A percentile compares a stretch with the other conserved stretches of the same genome.
Conservation (phyloP, 169 alveolate species). For the Plasmodium inui region DNA sequence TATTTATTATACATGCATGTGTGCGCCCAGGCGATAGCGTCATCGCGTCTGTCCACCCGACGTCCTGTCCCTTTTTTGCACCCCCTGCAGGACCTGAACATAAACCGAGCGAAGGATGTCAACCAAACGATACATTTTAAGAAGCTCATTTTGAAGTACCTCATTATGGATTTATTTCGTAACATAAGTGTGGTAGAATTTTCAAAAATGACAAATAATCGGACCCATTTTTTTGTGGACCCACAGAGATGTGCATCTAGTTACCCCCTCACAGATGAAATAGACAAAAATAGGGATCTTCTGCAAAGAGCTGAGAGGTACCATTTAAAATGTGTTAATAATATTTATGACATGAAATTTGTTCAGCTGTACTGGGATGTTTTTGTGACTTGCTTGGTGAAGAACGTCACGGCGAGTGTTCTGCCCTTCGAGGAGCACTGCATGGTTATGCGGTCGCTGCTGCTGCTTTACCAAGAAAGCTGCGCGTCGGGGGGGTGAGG, state of each 20-base stretch:
- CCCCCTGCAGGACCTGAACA: slow-evolving; percentile 35
- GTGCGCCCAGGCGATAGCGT: background rate
- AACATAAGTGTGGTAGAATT: slow-evolving; percentile 1
- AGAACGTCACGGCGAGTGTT: slow-evolving; percentile 37
- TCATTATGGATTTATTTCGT: slow-evolving; percentile 43
- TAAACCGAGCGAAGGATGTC: slow-evolving; percentile 13
- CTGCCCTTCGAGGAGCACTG: slow-evolving; percentile 31
- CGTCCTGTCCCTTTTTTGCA: background rate
- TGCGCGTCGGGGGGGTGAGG: background rate
- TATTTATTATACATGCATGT: background rate
- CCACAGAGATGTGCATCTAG: background rate
- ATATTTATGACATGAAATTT: slow-evolving; percentile 35
- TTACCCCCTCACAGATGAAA: background rate
- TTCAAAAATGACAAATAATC: background rate
- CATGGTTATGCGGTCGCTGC: slow-evolving; percentile 38
- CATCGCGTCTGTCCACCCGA: background rate
- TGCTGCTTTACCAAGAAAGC: slow-evolving; percentile 31
- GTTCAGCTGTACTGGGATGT: slow-evolving; percentile 41
- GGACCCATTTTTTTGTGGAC: background rate
- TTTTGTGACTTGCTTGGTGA: slow-evolving; percentile 34
- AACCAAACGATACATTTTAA: background rate
- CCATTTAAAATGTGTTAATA: slow-evolving; percentile 25
- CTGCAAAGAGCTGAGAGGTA: slow-evolving; percentile 29
- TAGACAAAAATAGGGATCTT: slow-evolving; percentile 1
- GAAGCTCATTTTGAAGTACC: slow-evolving; percentile 37